Evolutionary conservation across 177 flowering plant species (phyloP).

Genomic region (Vitis hybrid): DNA sequence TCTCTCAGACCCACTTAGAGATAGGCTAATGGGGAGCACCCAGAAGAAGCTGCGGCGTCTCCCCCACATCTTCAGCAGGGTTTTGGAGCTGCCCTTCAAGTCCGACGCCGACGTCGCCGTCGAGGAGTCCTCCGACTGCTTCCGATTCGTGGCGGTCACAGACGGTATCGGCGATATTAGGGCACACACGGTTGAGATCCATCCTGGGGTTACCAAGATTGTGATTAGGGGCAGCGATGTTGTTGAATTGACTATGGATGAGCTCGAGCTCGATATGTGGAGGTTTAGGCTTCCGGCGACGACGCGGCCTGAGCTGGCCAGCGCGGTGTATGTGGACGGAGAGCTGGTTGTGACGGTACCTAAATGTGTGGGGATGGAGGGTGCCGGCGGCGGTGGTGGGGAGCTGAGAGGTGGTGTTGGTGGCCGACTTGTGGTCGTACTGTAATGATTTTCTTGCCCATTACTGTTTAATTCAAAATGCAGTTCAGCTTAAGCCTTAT

Average conservation of each 20-base stretch:
- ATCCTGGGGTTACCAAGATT: constrained; percentile 82
- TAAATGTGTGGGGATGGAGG: constrained; percentile 26
- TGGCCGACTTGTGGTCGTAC: constrained; percentile 55
- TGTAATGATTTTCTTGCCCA: constrained; percentile 21
- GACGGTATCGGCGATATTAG: constrained; percentile 43
- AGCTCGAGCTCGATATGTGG: constrained; percentile 81
- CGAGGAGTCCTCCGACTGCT: constrained; percentile 53
- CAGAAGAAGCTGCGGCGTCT: constrained; percentile 73
- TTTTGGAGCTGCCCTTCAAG: constrained; percentile 75
- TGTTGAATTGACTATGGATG: constrained; percentile 35
- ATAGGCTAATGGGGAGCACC: constrained; percentile 2
- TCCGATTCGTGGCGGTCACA: constrained; percentile 48
- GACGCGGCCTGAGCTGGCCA: constrained; percentile 68
- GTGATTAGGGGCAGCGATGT: constrained; percentile 46
- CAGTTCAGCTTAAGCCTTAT: neutral
- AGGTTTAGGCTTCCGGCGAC: constrained; percentile 72
- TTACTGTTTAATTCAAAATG: neutral
- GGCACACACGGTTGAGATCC: constrained; percentile 57
- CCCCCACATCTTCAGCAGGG: constrained; percentile 84
- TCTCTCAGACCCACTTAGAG: too few species aligned
- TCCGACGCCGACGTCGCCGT: constrained; percentile 78
- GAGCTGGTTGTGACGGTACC: constrained; percentile 86
- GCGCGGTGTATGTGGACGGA: constrained; percentile 63
- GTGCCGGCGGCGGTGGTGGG: constrained; percentile 17
- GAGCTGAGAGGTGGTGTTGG: constrained; percentile 32